Percentiles rank a stretch among this genome's conserved stretches.
These are phyloP conservation scores for Aspergillus clavatus DNA, from an alignment of 2,329 filamentous ascomycete species.

Conservation along the genomic window DNA sequence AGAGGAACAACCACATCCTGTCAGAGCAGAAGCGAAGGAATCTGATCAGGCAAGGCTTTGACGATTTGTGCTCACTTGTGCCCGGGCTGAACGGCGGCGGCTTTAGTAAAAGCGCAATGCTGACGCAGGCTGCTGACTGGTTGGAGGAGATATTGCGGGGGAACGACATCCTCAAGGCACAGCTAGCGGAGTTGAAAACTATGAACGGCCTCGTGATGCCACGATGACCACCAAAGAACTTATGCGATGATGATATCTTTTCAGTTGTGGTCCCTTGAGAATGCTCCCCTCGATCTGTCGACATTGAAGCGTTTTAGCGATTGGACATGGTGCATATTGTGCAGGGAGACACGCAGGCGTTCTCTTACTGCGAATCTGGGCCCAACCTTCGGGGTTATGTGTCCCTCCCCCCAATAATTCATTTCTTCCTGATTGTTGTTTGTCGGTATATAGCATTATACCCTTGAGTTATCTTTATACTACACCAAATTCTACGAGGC, in stretches of 20 bases:
- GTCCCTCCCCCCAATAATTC: conserved; percentile 1
- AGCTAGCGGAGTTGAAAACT: conserved; percentile 47
- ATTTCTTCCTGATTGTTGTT: neutral
- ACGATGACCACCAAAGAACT: conserved; percentile 22
- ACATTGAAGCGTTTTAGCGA: conserved; percentile 24
- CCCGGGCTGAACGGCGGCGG: conserved; percentile 69
- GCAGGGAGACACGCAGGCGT: conserved; percentile 18
- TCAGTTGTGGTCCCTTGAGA: conserved; percentile 7
- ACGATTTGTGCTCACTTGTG: conserved; percentile 71
- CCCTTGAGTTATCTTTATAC: neutral
- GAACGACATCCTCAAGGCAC: conserved; percentile 58
- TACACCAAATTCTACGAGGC: neutral
- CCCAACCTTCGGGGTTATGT: conserved; percentile 14
- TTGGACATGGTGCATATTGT: conserved; percentile 12
- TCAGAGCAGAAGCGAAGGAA: conserved; percentile 84
- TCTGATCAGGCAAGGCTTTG: conserved; percentile 75
- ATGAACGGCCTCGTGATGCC: conserved; percentile 36
- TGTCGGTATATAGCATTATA: neutral
- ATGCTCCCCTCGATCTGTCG: neutral
- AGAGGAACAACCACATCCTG: conserved; percentile 78
- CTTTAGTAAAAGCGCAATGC: conserved; percentile 76
- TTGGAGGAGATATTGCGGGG: conserved; percentile 67
- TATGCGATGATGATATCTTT: conserved; percentile 19
- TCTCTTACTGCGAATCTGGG: conserved; percentile 15
- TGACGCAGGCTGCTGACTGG: conserved; percentile 71